Evolutionary conservation across 2,329 filamentous ascomycete genomes (phyloP), one percentile per base, ranked within the genome.

Genomic region (Apiospora malaysiana): DNA sequence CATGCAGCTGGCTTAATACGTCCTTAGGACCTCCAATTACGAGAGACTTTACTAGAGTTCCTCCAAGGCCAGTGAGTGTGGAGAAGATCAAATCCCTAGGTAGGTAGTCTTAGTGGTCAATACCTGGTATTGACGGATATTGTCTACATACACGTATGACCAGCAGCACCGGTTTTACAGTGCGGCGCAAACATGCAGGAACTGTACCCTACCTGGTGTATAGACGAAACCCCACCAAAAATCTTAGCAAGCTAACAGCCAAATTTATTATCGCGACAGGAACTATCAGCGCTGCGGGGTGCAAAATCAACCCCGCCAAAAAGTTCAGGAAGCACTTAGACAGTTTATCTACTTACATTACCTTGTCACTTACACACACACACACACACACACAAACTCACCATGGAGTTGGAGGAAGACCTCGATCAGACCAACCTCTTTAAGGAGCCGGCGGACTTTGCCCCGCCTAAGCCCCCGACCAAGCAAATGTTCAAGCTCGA

Each of bases 371-470:
- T 25, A 25, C n/a, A 23, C 23, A 23, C 27, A 37, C 23, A 32
- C 23, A 25, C n/a, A 23, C 23, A 23, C 27, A 37, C 23, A 32
- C 23, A 32, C 27, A 59, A 59, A 23, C 14, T 32, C 10, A 68
- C 67, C 5, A 72, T 72, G 71, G 77, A 79, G 27, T 75, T 81
- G 68, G 79, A 81, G 47, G 79, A 81, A 45, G 79, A 81, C 72
- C 83, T 82, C 68, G 78, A 76, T 49, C 81, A 80, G 23, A 83
- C 79, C 71, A 83, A 84, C 78, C 85, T 97, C 74, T 97, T 98
- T 84, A 83, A 92, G 69, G 95, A 97, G 74, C 95, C 95, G 8
- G 88, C 90, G 70, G 93, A 90, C 78, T 98, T 89, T 84, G 96
- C 94, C 79, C 89, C 92, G 66, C 90, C 94, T 0, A 91, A 94